phyloP scores from a whole-genome alignment of 495 filamentous ascomycete genomes.

The Echria macrotheca region DNA sequence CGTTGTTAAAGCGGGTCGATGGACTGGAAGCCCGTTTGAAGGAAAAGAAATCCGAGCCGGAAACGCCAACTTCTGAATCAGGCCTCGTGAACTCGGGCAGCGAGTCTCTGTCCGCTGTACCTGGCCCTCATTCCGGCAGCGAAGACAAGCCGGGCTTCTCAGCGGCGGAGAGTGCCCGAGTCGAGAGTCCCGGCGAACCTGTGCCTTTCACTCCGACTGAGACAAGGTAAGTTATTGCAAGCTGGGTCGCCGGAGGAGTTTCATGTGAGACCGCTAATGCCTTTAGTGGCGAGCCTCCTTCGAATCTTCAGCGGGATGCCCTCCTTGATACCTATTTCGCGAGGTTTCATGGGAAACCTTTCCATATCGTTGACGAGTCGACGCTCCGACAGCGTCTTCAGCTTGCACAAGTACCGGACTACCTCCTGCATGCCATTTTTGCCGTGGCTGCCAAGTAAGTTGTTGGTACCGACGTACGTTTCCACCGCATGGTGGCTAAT shows the following conservation, averaged over 20 bases:
- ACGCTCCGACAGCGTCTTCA: slow-evolving; percentile 61
- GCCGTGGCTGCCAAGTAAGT: slow-evolving; percentile 64
- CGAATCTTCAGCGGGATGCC: slow-evolving; percentile 46
- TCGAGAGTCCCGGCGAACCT: slow-evolving; percentile 12
- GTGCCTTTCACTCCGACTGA: slow-evolving; percentile 12
- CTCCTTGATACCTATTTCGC: slow-evolving; percentile 72
- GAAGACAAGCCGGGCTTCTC: slow-evolving; percentile 2
- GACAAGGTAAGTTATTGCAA: slow-evolving; percentile 8
- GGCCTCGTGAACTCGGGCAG: slow-evolving; percentile 12
- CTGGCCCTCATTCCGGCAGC: slow-evolving; percentile 5
- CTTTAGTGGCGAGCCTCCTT: slow-evolving; percentile 40
- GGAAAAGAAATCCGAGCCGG: slow-evolving; percentile 48
- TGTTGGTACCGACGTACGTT: background rate
- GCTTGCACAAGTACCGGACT: slow-evolving; percentile 57
- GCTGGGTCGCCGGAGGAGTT: too few species aligned
- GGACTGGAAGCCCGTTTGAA: slow-evolving; percentile 75
- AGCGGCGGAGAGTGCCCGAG: background rate
- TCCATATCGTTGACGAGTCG: slow-evolving; percentile 69
- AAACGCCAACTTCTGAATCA: slow-evolving; percentile 37
- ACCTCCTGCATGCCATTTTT: slow-evolving; percentile 64
- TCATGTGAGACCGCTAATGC: too few species aligned
- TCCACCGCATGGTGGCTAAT: too few species aligned
- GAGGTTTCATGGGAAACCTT: slow-evolving; percentile 72
- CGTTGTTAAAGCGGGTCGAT: slow-evolving; percentile 75
- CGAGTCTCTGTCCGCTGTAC: slow-evolving; percentile 12